Evolutionary conservation across 2,329 filamentous ascomycete species (phyloP), one percentile per base, ranked within the genome.

Genomic region (Phialophora verrucosa): DNA sequence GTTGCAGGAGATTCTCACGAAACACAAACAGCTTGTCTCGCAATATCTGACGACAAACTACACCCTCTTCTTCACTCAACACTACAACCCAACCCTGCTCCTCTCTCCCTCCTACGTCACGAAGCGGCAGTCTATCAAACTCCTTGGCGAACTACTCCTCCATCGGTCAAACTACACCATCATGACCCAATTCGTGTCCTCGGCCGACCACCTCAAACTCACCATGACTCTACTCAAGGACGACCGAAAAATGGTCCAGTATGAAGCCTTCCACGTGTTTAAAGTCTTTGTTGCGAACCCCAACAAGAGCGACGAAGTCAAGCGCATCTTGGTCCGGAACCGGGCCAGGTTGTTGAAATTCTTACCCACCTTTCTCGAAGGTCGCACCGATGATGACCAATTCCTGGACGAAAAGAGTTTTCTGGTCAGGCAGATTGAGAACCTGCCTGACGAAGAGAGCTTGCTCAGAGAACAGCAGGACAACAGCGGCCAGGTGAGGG

Each of bases 251-350:
- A 99, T 99, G 93, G 95, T 99, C 69, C 95, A 98, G 79, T 99
- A 99, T 77, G 95, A 99, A 78, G 95, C 93, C 7, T 99, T 99
- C 78, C 95, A 99, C 77, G 94, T 99, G 50, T 99, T 99, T 85
- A 99, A 99, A 83, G 94, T 99, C 69, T 99, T 99, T 79, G 95
- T 98, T 62, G 95, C 95, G 67, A 99, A 99, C 77, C 95, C 95
- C 7, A 93, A 98, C 83, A 99, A 99, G 81, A 96, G 92, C n/a
- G 84, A 94, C 67, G 92, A 93, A 38, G 95, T 99, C 57, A 93
- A 97, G 77, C 92, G 94, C 76, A 97, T 99, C 75, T 82, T 99
- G 70, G 89, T 98, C 72, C 97, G 97, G 87, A 99, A 99, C 77
- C 88, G 93, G 65, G 93, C 97, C 70, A 91, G 94, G 74, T 84